These are phyloP conservation scores for Aspergillus haitiensis DNA, from an alignment of 495 filamentous ascomycete species.

Conservation along the genomic window DNA sequence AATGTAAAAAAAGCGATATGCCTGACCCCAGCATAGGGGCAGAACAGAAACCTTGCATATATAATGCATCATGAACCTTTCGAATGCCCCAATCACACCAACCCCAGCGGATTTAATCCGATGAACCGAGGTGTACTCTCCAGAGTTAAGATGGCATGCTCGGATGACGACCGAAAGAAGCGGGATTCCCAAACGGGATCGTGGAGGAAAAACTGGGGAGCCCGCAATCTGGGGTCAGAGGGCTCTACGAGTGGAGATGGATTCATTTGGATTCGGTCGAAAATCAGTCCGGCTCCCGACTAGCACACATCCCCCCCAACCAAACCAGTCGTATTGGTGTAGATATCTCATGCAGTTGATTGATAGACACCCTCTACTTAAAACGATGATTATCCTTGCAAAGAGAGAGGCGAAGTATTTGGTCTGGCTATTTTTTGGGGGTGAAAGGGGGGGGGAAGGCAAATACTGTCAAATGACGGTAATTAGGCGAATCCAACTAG, in stretches of 20 bases:
- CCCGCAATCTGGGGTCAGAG: slow-evolving; percentile 7
- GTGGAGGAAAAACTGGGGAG: slow-evolving; percentile 14
- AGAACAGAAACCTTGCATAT: slow-evolving; percentile 8
- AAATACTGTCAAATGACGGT: too few relatives aligned
- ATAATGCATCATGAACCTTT: slow-evolving; percentile 4
- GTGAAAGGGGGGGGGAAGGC: too few relatives aligned
- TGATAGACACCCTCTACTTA: too few relatives aligned
- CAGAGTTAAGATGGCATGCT: slow-evolving; percentile 17
- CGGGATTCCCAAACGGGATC: slow-evolving; percentile 5
- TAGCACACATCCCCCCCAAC: background rate
- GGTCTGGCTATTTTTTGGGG: too few relatives aligned
- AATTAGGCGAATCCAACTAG: too few relatives aligned
- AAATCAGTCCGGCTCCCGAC: slow-evolving; percentile 3
- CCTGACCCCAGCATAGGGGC: background rate
- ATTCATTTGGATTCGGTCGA: slow-evolving; percentile 5
- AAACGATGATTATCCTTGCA: too few relatives aligned
- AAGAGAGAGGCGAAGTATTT: too few relatives aligned
- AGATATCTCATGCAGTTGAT: too few relatives aligned
- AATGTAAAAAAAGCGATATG: background rate
- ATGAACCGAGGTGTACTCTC: slow-evolving; percentile 22
- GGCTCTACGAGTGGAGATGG: background rate
- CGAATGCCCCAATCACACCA: background rate
- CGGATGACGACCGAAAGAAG: slow-evolving; percentile 35
- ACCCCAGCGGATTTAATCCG: slow-evolving; percentile 25
- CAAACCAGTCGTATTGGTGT: background rate